These are phyloP conservation scores for Colletotrichum endophyticum DNA, from an alignment of 2,329 filamentous ascomycete species.

Conservation along the genomic window DNA sequence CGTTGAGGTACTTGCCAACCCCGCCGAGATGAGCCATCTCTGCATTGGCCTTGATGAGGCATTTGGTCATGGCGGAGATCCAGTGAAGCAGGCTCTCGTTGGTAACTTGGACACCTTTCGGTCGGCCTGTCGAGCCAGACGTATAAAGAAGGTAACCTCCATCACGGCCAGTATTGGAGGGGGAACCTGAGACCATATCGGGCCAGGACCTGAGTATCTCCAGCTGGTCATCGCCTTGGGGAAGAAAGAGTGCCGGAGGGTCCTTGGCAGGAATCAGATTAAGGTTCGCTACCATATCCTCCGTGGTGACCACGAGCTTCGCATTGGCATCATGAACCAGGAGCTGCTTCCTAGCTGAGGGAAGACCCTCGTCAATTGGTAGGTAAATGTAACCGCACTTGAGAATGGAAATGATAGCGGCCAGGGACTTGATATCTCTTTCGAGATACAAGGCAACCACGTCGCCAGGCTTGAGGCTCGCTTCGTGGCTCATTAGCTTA, in stretches of 20 bases:
- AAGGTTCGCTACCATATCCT: too few relatives aligned
- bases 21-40: too few relatives aligned
- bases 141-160: too few relatives aligned
- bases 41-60: neutral
- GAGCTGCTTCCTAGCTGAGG: neutral
- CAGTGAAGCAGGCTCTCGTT: neutral
- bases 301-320: too few relatives aligned
- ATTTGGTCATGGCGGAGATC: neutral
- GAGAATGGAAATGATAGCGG: neutral
- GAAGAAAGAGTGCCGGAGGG: too few relatives aligned
- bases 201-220: too few relatives aligned
- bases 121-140: neutral
- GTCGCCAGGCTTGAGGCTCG: neutral
- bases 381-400: neutral
- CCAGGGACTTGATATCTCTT: neutral
- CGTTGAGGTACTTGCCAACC: too few relatives aligned
- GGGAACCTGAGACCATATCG: too few relatives aligned
- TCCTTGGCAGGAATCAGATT: neutral
- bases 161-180: too few relatives aligned
- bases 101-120: neutral
- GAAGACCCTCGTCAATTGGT: neutral
- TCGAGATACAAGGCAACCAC: neutral
- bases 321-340: too few relatives aligned
- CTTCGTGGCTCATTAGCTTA: neutral
- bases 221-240: too few relatives aligned